Base-by-base conservation (phyloP, 306 rosid genomes). In the Prinsepia uniflora region DNA sequence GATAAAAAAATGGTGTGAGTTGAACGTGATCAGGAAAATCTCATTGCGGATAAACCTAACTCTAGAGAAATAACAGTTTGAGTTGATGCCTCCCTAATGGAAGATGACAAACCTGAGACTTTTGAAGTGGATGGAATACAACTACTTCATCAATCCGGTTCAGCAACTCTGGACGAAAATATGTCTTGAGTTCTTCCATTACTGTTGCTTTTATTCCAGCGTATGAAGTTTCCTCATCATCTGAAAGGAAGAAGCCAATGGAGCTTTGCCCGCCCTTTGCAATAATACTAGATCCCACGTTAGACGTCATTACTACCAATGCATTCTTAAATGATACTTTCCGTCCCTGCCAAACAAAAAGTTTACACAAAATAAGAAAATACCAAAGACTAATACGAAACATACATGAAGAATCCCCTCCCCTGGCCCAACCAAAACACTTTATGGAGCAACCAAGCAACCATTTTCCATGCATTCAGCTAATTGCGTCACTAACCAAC, bases 241-340 rank as follows among this genome's bases (percentile, higher is more conserved):
- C 89, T 50, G 79, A 30, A 71, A 80, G 24, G 62, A 88, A 75
- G 89, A 92, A 90, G n/a, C 93, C 90, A 36, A 90, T 64, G 68
- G 91, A 86, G 67, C 73, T 77, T 45, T 67, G 83, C 78, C 83
- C 75, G 70, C 93, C 96, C 86, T 84, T 88, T 36, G 95, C 85
- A 71, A 92, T 92, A 73, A 94, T 86, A 76, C 87, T 84, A 43
- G 98, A 92, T 68, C 98, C 98, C 75, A 90, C 86, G 74, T 92
- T 92, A 50, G 98, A 92, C 73, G 98, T 92, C 96, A 92, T 92
- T 76, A 92, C 93, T 75, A 92, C 86, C 86, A 92, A 76, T 13
- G 91, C 87, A 67, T 92, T 84, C 82, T 88, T 92, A 72, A 92
- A 92, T 10, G 96, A 90, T 17, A 90, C 98, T 80, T 78, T 86